phyloP scores from a whole-genome alignment of 1,284 basidiomycete genomes.

The Trichosporon faecale region DNA sequence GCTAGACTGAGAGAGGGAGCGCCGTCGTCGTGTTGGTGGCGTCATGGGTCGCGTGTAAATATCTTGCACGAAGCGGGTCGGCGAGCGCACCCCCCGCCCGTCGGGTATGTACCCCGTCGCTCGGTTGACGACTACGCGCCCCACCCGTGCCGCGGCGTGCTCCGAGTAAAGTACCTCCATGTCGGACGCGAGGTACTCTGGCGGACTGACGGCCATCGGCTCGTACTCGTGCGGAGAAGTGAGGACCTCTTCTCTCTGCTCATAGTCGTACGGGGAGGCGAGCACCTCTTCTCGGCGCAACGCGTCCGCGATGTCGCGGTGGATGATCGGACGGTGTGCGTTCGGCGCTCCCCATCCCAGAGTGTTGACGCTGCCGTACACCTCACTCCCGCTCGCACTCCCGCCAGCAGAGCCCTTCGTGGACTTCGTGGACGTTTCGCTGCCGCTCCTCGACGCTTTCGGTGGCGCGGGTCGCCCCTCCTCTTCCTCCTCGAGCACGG shows the following conservation, averaged over 20 bases:
- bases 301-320: not conserved
- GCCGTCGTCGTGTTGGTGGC: constrained; percentile 3
- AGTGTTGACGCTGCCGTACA: not conserved
- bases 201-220: not conserved
- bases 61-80: not conserved
- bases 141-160: not conserved
- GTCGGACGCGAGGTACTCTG: not conserved
- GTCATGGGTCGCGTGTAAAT: not conserved
- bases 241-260: not conserved
- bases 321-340: no score
- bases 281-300: not conserved
- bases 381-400: not conserved
- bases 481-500: not conserved
- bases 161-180: not conserved
- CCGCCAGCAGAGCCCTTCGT: not conserved
- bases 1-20: constrained; percentile 11
- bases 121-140: not conserved
- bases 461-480: not conserved
- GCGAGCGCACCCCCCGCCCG: not conserved
- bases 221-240: not conserved
- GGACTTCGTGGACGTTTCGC: not conserved
- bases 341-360: not conserved
- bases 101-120: not conserved
- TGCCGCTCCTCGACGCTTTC: not conserved
- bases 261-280: not conserved